These are phyloP conservation scores for Pleurotus salmoneostramineus DNA, from an alignment of 768 basidiomycete species.

Conservation along the genomic window DNA sequence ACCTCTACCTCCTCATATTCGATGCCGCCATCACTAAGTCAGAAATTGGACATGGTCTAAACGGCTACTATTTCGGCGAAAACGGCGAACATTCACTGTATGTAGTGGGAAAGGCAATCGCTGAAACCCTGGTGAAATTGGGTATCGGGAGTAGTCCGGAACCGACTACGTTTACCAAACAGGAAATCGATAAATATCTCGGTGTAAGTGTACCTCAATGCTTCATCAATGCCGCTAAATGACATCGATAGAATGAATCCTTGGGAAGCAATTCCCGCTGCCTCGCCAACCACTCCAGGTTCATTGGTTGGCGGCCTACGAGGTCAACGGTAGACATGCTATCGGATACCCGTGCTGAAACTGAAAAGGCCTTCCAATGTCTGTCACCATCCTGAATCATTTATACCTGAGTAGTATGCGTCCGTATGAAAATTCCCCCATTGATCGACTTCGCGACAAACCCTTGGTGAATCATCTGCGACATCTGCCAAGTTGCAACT, in stretches of 20 bases:
- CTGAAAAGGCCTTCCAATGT: constrained; percentile 16
- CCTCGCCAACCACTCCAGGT: constrained; percentile 33
- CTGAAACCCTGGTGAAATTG: constrained; percentile 30
- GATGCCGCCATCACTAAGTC: constrained; percentile 28
- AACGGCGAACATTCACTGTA: constrained; percentile 44
- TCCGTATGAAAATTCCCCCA: too few relatives aligned
- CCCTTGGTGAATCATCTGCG: too few relatives aligned
- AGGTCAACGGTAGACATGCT: constrained; percentile 47
- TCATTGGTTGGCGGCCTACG: constrained; percentile 51
- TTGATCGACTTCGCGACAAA: too few relatives aligned
- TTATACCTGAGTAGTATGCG: too few relatives aligned
- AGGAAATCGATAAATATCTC: constrained; percentile 41
- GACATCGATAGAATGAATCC: constrained; percentile 7
- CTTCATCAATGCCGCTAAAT: background rate
- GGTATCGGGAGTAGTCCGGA: constrained; percentile 31
- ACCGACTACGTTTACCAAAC: constrained; percentile 42
- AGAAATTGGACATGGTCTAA: constrained; percentile 37
- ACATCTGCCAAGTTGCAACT: too few relatives aligned
- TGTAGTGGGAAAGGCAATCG: constrained; percentile 36
- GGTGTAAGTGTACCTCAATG: constrained; percentile 22
- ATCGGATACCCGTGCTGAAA: constrained; percentile 41
- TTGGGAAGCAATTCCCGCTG: constrained; percentile 41
- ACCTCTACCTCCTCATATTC: constrained; percentile 41
- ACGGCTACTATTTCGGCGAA: constrained; percentile 52
- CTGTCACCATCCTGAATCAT: too few relatives aligned